A percentile compares a stretch with the other conserved stretches of the same genome.
phyloP scores from a whole-genome alignment of 305 asterid genomes.

The Solanum hybrid region DNA sequence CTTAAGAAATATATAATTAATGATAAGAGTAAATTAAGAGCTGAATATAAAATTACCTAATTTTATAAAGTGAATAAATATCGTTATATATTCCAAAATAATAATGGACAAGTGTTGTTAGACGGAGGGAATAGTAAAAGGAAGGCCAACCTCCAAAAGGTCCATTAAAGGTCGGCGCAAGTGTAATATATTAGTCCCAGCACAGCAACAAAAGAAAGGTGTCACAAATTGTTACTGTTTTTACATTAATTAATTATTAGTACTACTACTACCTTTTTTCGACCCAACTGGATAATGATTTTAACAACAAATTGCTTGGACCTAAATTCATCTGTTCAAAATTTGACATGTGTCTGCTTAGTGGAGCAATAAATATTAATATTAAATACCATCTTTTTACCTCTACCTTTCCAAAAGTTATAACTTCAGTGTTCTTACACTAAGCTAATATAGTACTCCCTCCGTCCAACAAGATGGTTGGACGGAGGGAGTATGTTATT shows the following conservation, averaged over 20 bases:
- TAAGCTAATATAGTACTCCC: no score
- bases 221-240: background rate
- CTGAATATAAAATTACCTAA: rapidly evolving
- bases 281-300: background rate
- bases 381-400: background rate
- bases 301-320: background rate
- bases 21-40: rapidly evolving
- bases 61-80: no score
- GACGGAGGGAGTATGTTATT: no score
- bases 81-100: no score
- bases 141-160: background rate
- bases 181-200: background rate
- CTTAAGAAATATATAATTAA: no score
- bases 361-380: background rate
- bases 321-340: background rate
- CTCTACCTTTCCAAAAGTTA: background rate
- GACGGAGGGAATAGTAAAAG: background rate
- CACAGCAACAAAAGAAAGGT: background rate
- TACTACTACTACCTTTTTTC: background rate
- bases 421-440: background rate
- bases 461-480: no score
- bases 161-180: slow-evolving; percentile 5
- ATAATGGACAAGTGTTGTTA: no score
- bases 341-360: background rate
- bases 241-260: background rate